Evolutionary conservation across 2,329 filamentous ascomycete genomes (phyloP).

Genomic region (Fusarium sarcochroum): DNA sequence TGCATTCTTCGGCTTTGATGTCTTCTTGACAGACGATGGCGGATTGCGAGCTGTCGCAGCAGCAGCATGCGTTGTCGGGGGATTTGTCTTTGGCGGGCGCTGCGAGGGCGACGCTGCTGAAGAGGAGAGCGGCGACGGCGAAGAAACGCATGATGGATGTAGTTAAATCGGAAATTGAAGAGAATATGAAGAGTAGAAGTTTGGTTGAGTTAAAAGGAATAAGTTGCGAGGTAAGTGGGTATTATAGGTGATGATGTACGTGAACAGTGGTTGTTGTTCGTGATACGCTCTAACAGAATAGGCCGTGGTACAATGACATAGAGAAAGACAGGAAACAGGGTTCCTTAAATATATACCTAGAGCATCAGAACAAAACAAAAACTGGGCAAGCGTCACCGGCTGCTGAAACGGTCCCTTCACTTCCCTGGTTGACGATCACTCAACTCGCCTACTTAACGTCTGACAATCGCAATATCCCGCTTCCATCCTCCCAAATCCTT

Average conservation of each 20-base stretch:
- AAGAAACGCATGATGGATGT: conserved; percentile 46
- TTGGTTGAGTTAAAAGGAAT: background rate
- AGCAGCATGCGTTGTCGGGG: conserved; percentile 50
- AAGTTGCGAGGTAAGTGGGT: background rate
- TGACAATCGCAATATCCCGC: conserved; percentile 30
- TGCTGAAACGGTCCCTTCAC: conserved; percentile 25
- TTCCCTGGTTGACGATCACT: conserved; percentile 22
- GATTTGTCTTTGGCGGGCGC: conserved; percentile 34
- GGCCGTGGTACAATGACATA: conserved; percentile 5
- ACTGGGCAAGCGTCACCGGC: conserved; percentile 26
- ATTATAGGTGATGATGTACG: background rate
- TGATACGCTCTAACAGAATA: conserved; percentile 17
- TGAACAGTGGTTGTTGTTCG: conserved; percentile 21
- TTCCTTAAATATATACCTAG: conserved; percentile 24
- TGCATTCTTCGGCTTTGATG: conserved; percentile 42
- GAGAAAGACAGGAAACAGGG: conserved; percentile 4
- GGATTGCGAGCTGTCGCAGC: conserved; percentile 49
- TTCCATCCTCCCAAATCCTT: conserved; percentile 16
- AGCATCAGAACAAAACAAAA: conserved; percentile 21
- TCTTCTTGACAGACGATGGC: conserved; percentile 47
- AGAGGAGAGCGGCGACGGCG: conserved; percentile 42
- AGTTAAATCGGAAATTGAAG: background rate
- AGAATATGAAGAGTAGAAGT: background rate
- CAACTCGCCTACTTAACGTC: conserved; percentile 10
- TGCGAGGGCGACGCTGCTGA: conserved; percentile 39